Evolutionary conservation across 306 rosid genomes (phyloP).

Genomic region (Vigna unguiculata): DNA sequence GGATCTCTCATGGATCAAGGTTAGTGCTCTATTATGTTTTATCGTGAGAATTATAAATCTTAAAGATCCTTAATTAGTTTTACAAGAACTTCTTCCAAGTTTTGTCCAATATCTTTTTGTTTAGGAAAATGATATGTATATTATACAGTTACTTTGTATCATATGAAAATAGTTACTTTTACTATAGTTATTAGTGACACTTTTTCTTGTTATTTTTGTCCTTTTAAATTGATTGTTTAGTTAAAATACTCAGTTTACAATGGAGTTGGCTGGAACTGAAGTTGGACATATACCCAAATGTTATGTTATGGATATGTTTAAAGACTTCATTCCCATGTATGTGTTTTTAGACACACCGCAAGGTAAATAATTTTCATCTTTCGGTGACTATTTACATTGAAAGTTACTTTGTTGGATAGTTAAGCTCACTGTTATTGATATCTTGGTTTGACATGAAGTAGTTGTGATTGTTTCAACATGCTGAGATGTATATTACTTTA

Average conservation of each 20-base stretch:
- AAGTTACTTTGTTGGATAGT: background rate
- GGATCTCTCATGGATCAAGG: too few species aligned
- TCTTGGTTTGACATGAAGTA: constrained; percentile 11
- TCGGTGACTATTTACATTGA: background rate
- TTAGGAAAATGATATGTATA: background rate
- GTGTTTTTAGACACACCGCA: constrained; percentile 78
- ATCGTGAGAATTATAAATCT: too few species aligned
- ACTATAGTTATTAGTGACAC: constrained; percentile 26
- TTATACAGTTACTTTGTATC: background rate
- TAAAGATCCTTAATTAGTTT: too few species aligned
- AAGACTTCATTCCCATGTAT: constrained; percentile 74
- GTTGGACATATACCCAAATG: constrained; percentile 62
- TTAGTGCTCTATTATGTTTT: too few species aligned
- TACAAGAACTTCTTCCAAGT: background rate
- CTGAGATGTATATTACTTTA: constrained; percentile 6
- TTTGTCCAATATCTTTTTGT: background rate
- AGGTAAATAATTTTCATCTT: constrained; percentile 56
- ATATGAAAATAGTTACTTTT: constrained; percentile 16
- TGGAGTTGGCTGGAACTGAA: constrained; percentile 85
- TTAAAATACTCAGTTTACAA: constrained; percentile 71
- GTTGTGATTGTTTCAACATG: constrained; percentile 8
- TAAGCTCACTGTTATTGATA: constrained; percentile 11
- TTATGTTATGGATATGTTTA: constrained; percentile 74
- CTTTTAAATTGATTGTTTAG: constrained; percentile 41
- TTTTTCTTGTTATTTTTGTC: constrained; percentile 28